Evolutionary conservation across 768 basidiomycete species (phyloP).

Genomic region (Gymnopilus junonius): DNA sequence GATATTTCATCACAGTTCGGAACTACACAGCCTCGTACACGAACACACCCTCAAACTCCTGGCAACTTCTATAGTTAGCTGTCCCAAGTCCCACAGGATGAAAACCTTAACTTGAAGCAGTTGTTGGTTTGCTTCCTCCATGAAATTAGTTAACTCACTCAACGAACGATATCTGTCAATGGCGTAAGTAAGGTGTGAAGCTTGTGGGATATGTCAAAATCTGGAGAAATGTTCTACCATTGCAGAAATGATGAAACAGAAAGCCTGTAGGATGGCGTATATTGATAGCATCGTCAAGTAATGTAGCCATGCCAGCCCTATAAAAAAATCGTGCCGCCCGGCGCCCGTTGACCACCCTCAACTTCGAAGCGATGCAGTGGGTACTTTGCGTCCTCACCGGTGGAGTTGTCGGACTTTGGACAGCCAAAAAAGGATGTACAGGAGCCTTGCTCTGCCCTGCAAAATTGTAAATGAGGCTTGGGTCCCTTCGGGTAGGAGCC

Average conservation of each 20-base stretch:
- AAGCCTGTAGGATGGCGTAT: background rate
- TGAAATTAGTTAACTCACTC: background rate
- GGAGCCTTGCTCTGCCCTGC: background rate
- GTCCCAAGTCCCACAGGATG: background rate
- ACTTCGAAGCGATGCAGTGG: background rate
- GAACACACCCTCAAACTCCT: conserved; percentile 1
- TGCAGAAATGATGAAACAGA: background rate
- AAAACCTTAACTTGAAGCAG: background rate
- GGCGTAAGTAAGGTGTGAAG: background rate
- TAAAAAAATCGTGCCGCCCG: background rate
- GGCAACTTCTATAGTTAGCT: background rate
- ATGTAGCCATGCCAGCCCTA: background rate
- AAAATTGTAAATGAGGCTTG: background rate
- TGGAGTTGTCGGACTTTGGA: background rate
- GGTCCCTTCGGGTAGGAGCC: background rate
- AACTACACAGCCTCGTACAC: background rate
- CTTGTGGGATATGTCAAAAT: background rate
- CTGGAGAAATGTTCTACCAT: background rate
- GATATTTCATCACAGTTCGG: background rate
- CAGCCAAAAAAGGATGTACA: background rate
- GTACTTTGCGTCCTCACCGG: background rate
- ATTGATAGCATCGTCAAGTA: background rate
- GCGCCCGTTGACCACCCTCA: background rate
- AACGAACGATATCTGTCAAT: background rate
- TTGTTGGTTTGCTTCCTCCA: background rate